Evolutionary conservation across 345 rosid species (phyloP), one percentile per base, ranked within the genome.

Genomic region (Hypericum androsaemum): DNA sequence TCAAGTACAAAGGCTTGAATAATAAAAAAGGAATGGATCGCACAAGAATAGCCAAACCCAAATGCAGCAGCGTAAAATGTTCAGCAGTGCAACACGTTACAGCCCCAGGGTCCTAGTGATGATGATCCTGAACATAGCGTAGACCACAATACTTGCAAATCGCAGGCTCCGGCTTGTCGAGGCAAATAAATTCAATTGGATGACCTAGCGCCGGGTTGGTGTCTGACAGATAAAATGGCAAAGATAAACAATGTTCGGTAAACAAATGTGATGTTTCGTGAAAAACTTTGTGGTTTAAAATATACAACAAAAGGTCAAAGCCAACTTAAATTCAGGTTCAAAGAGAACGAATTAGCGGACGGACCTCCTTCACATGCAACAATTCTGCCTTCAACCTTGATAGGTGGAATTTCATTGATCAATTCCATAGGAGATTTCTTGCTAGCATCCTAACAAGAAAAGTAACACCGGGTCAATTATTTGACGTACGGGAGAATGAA

Each of bases 351-450:
- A 22, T 8, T 37, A 16, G 51, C 50, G 50, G 51, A 58, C 80
- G 60, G 53, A 92, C 98, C 96, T 80, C 98, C 98, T 74, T 88
- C 98, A 62, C 98, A 88, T 54, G 89, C 98, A 53, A 77, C 96
- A 75, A 88, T 85, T 70, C 96, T 80, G 71, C 89, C 98, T 66
- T 77, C 86, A 66, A 92, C 86, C 69, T 81, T 88, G 67, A 92
- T 79, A 7, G 98, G 98, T 12, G 98, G 96, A 64, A 92, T 94
- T 74, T 92, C 98, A 61, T 80, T 83, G 65, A 92, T 92, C 75
- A 92, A 69, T 64, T 92, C 98, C 98, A 92, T 88, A 41, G 98
- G 98, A 60, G 96, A 88, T 74, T 92, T 92, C 74, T 88, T 88
- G 74, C 73, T 78, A 50, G 80, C 59, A 61, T 88, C 98, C 98